Evolutionary conservation across 331 rosid genomes (phyloP).

Genomic region (Acacia pycnantha): DNA sequence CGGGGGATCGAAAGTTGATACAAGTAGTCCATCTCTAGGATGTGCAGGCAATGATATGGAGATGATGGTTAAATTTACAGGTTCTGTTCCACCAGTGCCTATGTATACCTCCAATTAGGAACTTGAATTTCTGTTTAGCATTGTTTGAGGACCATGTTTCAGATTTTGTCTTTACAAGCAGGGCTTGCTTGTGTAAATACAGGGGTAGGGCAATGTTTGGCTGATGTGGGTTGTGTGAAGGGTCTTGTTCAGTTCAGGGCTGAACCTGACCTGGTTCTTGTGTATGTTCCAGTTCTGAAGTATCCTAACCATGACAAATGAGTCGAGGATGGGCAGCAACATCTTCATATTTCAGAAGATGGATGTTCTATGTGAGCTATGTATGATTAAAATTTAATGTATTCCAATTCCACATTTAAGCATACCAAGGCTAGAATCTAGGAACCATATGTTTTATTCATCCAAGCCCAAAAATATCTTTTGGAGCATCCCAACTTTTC

Average conservation of each 20-base stretch:
- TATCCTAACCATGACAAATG: constrained; percentile 36
- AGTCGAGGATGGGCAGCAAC: constrained; percentile 28
- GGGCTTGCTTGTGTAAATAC: constrained; percentile 53
- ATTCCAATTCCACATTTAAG: constrained; percentile 5
- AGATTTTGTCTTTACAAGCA: constrained; percentile 41
- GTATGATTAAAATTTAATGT: constrained; percentile 30
- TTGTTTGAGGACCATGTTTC: constrained; percentile 30
- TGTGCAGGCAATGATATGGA: constrained; percentile 39
- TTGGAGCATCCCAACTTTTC: not conserved
- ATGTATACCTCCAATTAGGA: constrained; percentile 45
- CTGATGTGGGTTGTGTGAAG: constrained; percentile 41
- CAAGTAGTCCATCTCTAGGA: constrained; percentile 41
- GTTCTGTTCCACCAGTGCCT: constrained; percentile 37
- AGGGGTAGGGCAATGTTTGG: constrained; percentile 38
- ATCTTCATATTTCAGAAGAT: constrained; percentile 28
- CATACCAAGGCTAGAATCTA: not conserved
- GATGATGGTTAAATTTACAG: constrained; percentile 43
- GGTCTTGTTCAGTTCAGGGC: constrained; percentile 70
- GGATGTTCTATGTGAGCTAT: constrained; percentile 18
- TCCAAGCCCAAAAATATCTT: not conserved
- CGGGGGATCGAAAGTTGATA: constrained; percentile 36
- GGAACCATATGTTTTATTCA: not conserved
- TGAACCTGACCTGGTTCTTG: constrained; percentile 50
- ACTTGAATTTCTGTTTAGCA: constrained; percentile 20
- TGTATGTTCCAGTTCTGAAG: constrained; percentile 25